These are phyloP conservation scores for Aspergillus ustus DNA, from an alignment of 2,329 filamentous ascomycete species.

Conservation along the genomic window DNA sequence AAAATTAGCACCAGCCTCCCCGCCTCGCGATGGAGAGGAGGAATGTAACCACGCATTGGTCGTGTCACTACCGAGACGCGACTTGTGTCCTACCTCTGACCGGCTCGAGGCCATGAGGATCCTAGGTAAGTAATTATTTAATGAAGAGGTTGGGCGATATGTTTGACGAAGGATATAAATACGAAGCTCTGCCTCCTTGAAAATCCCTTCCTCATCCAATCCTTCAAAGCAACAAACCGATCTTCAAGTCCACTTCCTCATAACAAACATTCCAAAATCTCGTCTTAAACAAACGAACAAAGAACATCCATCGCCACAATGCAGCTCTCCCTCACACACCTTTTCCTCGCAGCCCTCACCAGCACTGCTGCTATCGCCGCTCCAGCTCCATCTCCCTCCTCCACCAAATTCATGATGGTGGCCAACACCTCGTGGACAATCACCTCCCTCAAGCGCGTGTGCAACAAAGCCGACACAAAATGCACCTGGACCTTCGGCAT, in stretches of 20 bases:
- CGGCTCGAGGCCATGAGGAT: neutral
- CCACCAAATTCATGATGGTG: conserved; percentile 11
- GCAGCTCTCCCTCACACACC: neutral
- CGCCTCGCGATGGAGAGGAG: neutral
- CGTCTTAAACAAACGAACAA: no score
- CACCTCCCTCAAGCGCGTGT: conserved; percentile 4
- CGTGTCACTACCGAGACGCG: neutral
- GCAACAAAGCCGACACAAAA: conserved; percentile 3
- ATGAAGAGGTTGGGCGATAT: neutral
- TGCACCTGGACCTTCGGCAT: conserved; percentile 15
- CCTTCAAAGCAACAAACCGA: neutral
- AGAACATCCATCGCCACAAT: neutral
- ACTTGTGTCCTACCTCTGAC: neutral
- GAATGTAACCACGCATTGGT: neutral
- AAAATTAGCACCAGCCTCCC: neutral
- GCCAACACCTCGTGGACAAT: conserved; percentile 1
- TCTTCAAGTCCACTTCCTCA: neutral
- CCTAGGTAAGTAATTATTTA: neutral
- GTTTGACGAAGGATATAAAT: neutral
- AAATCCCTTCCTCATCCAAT: neutral
- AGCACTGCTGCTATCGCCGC: neutral
- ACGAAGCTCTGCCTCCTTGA: neutral
- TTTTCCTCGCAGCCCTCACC: conserved; percentile 6
- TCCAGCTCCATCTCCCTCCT: neutral
- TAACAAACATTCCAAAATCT: neutral